phyloP scores from a whole-genome alignment of 2,329 filamentous ascomycete species.

The Ceratocystis harringtonii region DNA sequence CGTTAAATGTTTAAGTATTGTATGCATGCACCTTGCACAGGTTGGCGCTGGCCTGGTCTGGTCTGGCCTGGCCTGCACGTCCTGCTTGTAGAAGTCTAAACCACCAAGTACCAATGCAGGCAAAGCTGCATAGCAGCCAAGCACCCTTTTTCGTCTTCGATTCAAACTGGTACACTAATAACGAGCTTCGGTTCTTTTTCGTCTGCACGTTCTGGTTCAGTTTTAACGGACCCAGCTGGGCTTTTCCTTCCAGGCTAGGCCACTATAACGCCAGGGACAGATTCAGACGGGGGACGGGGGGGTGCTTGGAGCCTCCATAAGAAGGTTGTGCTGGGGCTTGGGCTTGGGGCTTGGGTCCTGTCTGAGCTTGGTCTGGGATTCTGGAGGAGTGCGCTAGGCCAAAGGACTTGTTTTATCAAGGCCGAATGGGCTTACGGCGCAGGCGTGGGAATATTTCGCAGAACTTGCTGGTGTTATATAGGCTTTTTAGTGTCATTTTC shows the following conservation, averaged over 20 bases:
- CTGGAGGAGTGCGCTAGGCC: constrained; percentile 12
- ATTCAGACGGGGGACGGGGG: not conserved
- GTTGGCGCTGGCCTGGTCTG: not conserved
- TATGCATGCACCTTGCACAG: constrained; percentile 8
- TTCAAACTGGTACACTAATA: not conserved
- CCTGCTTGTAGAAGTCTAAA: not conserved
- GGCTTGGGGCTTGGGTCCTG: constrained; percentile 8
- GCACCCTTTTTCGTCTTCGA: not conserved
- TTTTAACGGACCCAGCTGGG: not conserved
- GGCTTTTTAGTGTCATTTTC: constrained; percentile 4
- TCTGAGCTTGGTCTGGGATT: constrained; percentile 14
- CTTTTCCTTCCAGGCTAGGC: not conserved
- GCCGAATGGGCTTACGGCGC: constrained; percentile 8
- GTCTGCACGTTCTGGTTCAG: not conserved
- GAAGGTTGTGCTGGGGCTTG: not conserved
- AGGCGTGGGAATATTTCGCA: constrained; percentile 9
- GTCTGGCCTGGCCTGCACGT: not conserved
- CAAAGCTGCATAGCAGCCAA: not conserved
- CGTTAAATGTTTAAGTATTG: constrained; percentile 7
- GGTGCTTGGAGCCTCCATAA: constrained; percentile 1
- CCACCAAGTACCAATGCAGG: not conserved
- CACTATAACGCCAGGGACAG: not conserved
- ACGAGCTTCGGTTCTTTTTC: constrained; percentile 1
- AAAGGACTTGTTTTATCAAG: constrained; percentile 13
- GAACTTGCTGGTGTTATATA: constrained; percentile 1